Percentiles rank a stretch among this genome's conserved stretches.
phyloP scores from a whole-genome alignment of 768 basidiomycete species.

The Sarcodon aspratus region DNA sequence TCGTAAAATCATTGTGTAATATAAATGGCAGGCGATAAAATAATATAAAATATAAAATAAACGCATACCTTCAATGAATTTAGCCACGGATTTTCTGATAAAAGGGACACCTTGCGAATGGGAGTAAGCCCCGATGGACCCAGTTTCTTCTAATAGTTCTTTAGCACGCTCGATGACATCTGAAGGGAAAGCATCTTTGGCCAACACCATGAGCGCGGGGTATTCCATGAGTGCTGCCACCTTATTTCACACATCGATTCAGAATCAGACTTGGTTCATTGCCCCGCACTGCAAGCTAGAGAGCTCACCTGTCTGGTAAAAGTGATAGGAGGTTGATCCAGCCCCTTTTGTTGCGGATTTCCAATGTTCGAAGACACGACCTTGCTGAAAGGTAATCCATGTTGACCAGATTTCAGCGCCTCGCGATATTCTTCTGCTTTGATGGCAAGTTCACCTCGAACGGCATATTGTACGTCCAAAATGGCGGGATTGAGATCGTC shows the following conservation, averaged over 20 bases:
- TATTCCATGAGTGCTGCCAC: constrained; percentile 89
- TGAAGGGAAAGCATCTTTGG: constrained; percentile 67
- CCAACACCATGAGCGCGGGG: constrained; percentile 71
- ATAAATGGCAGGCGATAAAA: not conserved
- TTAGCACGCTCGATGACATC: constrained; percentile 82
- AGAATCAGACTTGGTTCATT: not conserved
- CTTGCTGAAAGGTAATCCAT: constrained; percentile 71
- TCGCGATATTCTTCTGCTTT: constrained; percentile 80
- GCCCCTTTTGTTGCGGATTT: constrained; percentile 92
- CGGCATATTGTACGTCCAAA: constrained; percentile 88
- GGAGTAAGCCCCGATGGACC: constrained; percentile 90
- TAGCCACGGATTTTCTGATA: constrained; percentile 80
- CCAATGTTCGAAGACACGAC: constrained; percentile 96
- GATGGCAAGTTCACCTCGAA: constrained; percentile 94
- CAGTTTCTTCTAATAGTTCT: constrained; percentile 75
- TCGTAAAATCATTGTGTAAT: not conserved
- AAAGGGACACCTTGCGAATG: constrained; percentile 88
- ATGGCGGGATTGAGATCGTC: constrained; percentile 76
- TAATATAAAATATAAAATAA: not conserved
- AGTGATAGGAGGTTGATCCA: constrained; percentile 89
- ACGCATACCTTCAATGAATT: constrained; percentile 82
- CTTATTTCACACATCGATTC: constrained; percentile 24
- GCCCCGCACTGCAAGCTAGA: not conserved
- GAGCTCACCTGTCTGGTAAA: constrained; percentile 75
- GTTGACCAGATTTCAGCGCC: constrained; percentile 42